Evolutionary conservation across 805 yeast genomes (phyloP).

Genomic region (Teunomyces aglyptinius): DNA sequence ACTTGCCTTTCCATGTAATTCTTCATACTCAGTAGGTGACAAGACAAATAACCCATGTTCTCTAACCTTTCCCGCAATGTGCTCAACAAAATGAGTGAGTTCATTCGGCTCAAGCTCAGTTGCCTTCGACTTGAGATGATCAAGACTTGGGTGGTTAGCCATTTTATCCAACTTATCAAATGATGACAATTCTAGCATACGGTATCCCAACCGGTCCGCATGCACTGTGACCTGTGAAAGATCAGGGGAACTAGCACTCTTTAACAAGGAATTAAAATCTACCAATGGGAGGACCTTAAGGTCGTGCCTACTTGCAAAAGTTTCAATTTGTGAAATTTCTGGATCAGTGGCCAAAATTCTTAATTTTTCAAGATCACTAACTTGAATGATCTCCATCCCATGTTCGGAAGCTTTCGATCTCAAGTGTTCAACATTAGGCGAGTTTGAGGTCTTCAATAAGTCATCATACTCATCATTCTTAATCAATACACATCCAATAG

Average conservation of each 20-base stretch:
- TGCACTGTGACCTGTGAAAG: slow-evolving; percentile 11
- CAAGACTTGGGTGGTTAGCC: slow-evolving; percentile 13
- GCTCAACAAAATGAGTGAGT: background rate
- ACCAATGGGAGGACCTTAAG: slow-evolving; percentile 6
- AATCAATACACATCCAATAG: slow-evolving; percentile 5
- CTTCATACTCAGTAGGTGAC: slow-evolving; percentile 16
- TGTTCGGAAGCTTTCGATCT: slow-evolving; percentile 5
- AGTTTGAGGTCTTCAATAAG: slow-evolving; percentile 15
- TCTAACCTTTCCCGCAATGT: slow-evolving; percentile 17
- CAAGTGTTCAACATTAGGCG: slow-evolving; percentile 10
- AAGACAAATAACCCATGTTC: slow-evolving; percentile 16
- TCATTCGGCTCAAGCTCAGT: slow-evolving; percentile 14
- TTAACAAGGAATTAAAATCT: background rate
- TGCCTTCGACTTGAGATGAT: slow-evolving; percentile 14
- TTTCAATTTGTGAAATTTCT: slow-evolving; percentile 7
- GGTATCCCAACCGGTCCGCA: slow-evolving; percentile 1
- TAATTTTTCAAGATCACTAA: background rate
- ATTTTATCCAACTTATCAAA: slow-evolving; percentile 12
- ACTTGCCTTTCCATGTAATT: slow-evolving; percentile 9
- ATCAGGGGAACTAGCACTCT: slow-evolving; percentile 2
- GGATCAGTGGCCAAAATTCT: slow-evolving; percentile 10
- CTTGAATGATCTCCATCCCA: background rate
- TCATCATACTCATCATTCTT: slow-evolving; percentile 15
- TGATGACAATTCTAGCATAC: slow-evolving; percentile 4
- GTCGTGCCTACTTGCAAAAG: slow-evolving; percentile 16